Evolutionary conservation across 2,329 filamentous ascomycete genomes (phyloP), one percentile per base, ranked within the genome.

Genomic region (Aureobasidium sp.): DNA sequence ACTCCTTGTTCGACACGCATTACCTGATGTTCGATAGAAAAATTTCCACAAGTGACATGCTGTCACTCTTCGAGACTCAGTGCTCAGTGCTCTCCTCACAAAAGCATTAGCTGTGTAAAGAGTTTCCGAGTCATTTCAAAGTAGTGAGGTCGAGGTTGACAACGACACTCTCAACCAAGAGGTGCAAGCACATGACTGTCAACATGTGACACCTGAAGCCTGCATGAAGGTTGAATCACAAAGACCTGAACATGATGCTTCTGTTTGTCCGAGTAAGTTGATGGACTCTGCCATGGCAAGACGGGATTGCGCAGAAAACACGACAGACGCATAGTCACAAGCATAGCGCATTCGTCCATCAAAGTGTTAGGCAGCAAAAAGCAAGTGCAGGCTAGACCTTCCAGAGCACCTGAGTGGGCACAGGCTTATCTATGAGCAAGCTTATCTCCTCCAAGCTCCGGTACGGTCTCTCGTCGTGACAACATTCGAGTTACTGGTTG

Each of bases 11-110:
- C 20, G 20, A 20, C 20, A 20, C 20, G 20, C 20, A 20, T 20
- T 20, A 20, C 20, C 20, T 20, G 20, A 20, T 20, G 20, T 20
- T 20, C 20, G 1, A 20, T 20, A 20, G 20, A 20, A 20, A 20
- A 1, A 20, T 20, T 20, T 20, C 20, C 20, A 20, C 20, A 20
- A 20, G 20, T 20, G 71, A 85, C 85, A 24, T 88, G 73, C 0
- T 84, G 83, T 0, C 84, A 84, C 41, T 43, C 2, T 9, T 34
- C 32, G 9, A 10, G 9, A 34, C 5, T 9, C 6, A 34, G 8
- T 34, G 8, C 12, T 34, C 9, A 12, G 32, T 10, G 32, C 32
- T 34, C 9, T 34, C 9, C 32, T 34, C 9, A 34, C 12, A 10
- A 9, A 20, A 10, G 41, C 41, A 44, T 44, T 2, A 24, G 20